Conservation (phyloP, 83 land plant genomes). For the Thuja plicata region DNA sequence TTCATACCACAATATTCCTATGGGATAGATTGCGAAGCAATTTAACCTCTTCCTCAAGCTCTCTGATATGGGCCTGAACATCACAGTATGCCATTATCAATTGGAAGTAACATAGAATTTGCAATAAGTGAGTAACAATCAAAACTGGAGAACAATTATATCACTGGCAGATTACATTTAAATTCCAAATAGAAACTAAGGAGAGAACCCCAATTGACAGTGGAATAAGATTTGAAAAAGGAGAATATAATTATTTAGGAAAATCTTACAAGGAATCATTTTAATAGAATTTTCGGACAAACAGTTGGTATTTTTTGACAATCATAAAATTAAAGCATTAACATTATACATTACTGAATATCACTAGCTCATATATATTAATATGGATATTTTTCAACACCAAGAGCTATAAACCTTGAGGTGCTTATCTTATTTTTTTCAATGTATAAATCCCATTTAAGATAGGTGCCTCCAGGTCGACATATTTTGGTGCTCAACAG, state of each 20-base stretch:
- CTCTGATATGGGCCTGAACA: constrained; percentile 64
- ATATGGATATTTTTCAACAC: too few relatives aligned
- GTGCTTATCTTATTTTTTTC: too few relatives aligned
- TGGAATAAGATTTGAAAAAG: not conserved
- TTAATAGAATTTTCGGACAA: not conserved
- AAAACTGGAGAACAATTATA: not conserved
- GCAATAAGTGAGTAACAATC: not conserved
- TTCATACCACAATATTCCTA: constrained; percentile 88
- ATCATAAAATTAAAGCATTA: not conserved
- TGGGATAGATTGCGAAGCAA: constrained; percentile 91
- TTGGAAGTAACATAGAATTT: not conserved
- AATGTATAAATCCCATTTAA: too few relatives aligned
- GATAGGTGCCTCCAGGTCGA: too few relatives aligned
- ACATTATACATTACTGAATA: not conserved
- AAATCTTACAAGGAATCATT: not conserved
- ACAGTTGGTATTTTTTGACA: not conserved
- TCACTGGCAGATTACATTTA: not conserved
- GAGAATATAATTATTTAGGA: not conserved
- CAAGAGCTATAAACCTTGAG: too few relatives aligned
- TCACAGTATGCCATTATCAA: not conserved
- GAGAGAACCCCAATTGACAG: too few relatives aligned
- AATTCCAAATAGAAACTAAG: not conserved
- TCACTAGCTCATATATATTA: not conserved
- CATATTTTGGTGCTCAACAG: too few relatives aligned
- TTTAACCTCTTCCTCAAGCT: constrained; percentile 97